Percentiles rank a stretch among this genome's conserved stretches.
Evolutionary conservation across 768 basidiomycete species (phyloP).

Genomic region (Multifurca ochricompacta): DNA sequence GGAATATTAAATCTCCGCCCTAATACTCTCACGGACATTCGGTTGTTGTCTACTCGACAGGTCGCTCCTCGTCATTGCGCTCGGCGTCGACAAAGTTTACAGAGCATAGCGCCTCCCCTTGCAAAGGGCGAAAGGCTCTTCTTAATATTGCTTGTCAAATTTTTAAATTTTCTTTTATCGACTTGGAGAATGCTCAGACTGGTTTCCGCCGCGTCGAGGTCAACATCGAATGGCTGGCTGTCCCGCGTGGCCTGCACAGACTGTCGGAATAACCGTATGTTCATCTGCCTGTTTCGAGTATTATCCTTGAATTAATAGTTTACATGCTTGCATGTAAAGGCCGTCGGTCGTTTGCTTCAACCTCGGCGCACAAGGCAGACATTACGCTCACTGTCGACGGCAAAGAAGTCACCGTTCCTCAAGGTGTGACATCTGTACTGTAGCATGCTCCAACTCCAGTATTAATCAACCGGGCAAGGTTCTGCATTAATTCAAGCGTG

Average conservation of each 20-base stretch:
- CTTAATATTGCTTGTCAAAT: neutral
- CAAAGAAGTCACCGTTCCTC: conserved; percentile 94
- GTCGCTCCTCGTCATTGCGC: conserved; percentile 17
- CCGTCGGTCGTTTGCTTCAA: conserved; percentile 56
- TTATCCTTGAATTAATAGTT: neutral
- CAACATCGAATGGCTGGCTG: conserved; percentile 61
- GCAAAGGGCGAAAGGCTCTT: conserved; percentile 6
- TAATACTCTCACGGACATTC: conserved; percentile 7
- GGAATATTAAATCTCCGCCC: conserved; percentile 11
- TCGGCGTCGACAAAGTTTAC: conserved; percentile 17
- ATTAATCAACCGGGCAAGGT: conserved; percentile 36
- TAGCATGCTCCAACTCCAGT: neutral
- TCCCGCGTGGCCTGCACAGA: conserved; percentile 42
- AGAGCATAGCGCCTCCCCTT: conserved; percentile 3
- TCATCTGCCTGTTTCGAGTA: neutral
- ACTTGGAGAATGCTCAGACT: conserved; percentile 52
- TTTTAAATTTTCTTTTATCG: neutral
- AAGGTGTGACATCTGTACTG: conserved; percentile 49
- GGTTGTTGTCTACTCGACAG: conserved; percentile 9
- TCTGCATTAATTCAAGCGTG: conserved; percentile 97
- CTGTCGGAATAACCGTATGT: conserved; percentile 16
- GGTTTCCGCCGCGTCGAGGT: conserved; percentile 47
- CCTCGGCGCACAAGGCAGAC: conserved; percentile 59
- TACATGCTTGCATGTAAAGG: conserved; percentile 25
- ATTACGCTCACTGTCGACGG: conserved; percentile 94